Percentiles rank a stretch among this genome's conserved stretches.
Evolutionary conservation across 495 filamentous ascomycete species (phyloP).

Genomic region (Aspergillus haitiensis): DNA sequence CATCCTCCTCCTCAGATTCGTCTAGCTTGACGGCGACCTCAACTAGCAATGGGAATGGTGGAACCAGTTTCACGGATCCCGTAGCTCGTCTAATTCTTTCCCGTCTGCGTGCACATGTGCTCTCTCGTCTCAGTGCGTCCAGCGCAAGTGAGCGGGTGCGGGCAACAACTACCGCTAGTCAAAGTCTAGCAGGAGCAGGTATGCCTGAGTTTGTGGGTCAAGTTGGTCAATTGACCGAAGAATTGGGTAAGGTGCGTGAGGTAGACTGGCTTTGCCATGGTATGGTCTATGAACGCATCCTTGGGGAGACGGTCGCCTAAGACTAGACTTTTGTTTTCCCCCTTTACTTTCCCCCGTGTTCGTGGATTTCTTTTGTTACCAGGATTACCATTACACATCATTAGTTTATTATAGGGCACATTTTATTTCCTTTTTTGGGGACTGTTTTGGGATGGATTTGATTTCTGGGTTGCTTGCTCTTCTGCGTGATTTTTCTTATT

Average conservation of each 20-base stretch:
- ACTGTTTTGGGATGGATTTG: not conserved
- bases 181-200: conserved; percentile 76
- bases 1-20: conserved; percentile 22
- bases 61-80: conserved; percentile 63
- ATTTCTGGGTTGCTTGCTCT: not conserved
- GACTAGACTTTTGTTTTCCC: not conserved
- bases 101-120: conserved; percentile 70
- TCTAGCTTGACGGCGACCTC: conserved; percentile 10
- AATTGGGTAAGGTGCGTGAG: conserved; percentile 67
- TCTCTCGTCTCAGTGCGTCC: conserved; percentile 70
- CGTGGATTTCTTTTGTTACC: not conserved
- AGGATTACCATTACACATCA: too few species aligned
- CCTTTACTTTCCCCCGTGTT: not conserved
- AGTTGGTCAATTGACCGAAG: conserved; percentile 80
- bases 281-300: conserved; percentile 74
- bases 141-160: conserved; percentile 79
- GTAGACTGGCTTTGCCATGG: conserved; percentile 82
- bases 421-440: not conserved
- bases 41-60: conserved; percentile 11
- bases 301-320: conserved; percentile 27
- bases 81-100: conserved; percentile 79
- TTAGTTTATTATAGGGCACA: too few species aligned
- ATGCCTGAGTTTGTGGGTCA: conserved; percentile 86
- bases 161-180: conserved; percentile 77
- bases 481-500: not conserved